Percentiles rank a stretch among this genome's conserved stretches.
These are phyloP conservation scores for Isabelozyma gotoi DNA, from an alignment of 805 yeast genomes.

Conservation along the genomic window DNA sequence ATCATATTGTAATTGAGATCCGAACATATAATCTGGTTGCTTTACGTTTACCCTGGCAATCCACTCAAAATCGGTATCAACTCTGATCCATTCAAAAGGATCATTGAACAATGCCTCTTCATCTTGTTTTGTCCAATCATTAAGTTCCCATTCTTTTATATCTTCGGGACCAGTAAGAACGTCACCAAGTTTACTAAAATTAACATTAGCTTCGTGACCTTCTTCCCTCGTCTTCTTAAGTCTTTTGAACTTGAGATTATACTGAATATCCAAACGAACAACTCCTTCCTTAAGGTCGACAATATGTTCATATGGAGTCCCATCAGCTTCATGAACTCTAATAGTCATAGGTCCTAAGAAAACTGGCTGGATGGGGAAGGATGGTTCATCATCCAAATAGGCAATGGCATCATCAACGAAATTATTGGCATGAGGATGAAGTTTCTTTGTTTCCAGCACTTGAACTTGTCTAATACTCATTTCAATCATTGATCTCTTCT, in stretches of 20 bases:
- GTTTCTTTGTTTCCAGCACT: slow-evolving; percentile 49
- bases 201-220: slow-evolving; percentile 31
- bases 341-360: slow-evolving; percentile 96
- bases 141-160: slow-evolving; percentile 65
- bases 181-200: slow-evolving; percentile 69
- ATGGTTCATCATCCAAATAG: slow-evolving; percentile 42
- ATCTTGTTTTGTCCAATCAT: slow-evolving; percentile 68
- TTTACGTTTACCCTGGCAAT: slow-evolving; percentile 75
- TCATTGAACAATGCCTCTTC: slow-evolving; percentile 71
- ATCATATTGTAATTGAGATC: slow-evolving; percentile 91
- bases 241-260: slow-evolving; percentile 89
- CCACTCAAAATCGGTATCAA: slow-evolving; percentile 99
- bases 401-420: slow-evolving; percentile 48
- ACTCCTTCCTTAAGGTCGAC: slow-evolving; percentile 84
- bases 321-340: slow-evolving; percentile 96
- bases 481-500: slow-evolving; percentile 89
- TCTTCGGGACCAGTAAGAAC: slow-evolving; percentile 64
- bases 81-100: slow-evolving; percentile 96
- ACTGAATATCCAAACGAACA: slow-evolving; percentile 89
- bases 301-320: slow-evolving; percentile 97
- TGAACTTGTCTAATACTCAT: slow-evolving; percentile 93
- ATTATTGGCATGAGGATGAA: slow-evolving; percentile 35
- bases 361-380: slow-evolving; percentile 43
- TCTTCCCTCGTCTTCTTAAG: slow-evolving; percentile 62
- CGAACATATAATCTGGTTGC: slow-evolving; percentile 94